These are phyloP conservation scores for Russula ochroleuca DNA, from an alignment of 768 basidiomycete species.

Conservation along the genomic window DNA sequence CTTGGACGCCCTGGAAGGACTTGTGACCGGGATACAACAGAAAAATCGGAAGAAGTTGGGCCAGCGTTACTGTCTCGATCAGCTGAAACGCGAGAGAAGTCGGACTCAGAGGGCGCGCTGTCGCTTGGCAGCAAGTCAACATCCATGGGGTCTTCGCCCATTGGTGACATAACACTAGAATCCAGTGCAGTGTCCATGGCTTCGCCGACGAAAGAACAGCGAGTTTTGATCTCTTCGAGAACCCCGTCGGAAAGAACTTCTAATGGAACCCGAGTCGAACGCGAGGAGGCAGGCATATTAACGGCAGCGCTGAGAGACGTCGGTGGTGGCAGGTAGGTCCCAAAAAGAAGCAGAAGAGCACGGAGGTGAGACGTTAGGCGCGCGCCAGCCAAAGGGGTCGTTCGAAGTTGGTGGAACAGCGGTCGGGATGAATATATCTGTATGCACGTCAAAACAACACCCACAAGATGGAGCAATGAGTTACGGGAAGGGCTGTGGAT, in stretches of 20 bases:
- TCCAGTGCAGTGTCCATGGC: conserved; percentile 41
- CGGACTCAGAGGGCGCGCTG: conserved; percentile 61
- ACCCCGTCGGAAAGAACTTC: conserved; percentile 75
- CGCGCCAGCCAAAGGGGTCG: conserved; percentile 85
- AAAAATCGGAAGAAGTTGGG: conserved; percentile 55
- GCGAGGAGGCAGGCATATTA: conserved; percentile 58
- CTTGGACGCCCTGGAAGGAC: conserved; percentile 32
- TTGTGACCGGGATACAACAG: conserved; percentile 46
- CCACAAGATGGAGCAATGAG: conserved; percentile 31
- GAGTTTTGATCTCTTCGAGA: conserved; percentile 87
- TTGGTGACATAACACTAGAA: conserved; percentile 22
- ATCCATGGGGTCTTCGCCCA: conserved; percentile 40
- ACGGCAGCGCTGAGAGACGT: conserved; percentile 60
- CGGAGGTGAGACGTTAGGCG: conserved; percentile 77
- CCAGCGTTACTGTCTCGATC: conserved; percentile 46
- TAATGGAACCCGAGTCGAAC: conserved; percentile 64
- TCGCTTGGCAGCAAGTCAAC: conserved; percentile 50
- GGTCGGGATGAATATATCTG: conserved; percentile 91
- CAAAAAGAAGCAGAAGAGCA: conserved; percentile 77
- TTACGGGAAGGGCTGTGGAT: conserved; percentile 79
- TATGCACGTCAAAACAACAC: conserved; percentile 8
- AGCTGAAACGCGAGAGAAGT: conserved; percentile 50
- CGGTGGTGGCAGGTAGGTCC: conserved; percentile 79
- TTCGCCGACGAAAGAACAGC: conserved; percentile 83
- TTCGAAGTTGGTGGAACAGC: conserved; percentile 72